Evolutionary conservation across 208 protist species (phyloP).

Genomic region (Perkinsela sp.): DNA sequence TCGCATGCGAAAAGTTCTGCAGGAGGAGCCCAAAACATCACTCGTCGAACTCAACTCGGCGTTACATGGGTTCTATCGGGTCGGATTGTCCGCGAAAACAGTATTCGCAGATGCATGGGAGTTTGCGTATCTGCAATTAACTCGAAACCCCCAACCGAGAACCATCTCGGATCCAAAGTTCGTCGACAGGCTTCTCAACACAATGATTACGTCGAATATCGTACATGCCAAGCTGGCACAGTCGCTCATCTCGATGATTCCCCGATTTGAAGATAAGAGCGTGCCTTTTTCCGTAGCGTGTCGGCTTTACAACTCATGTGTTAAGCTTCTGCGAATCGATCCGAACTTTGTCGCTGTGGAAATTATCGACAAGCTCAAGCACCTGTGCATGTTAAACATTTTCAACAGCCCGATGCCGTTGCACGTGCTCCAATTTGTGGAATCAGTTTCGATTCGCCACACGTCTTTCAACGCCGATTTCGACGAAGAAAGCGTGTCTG

Average conservation of each 20-base stretch:
- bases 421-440: background rate
- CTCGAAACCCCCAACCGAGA: background rate
- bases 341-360: background rate
- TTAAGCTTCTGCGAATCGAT: background rate
- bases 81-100: background rate
- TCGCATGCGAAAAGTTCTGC: background rate
- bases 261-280: background rate
- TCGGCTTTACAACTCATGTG: background rate
- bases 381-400: background rate
- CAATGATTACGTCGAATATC: background rate
- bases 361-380: background rate
- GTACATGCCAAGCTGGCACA: background rate
- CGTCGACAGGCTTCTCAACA: background rate
- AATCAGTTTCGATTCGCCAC: background rate
- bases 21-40: background rate
- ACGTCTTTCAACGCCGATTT: background rate
- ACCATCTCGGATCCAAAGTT: background rate
- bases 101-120: background rate
- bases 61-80: background rate
- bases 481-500: background rate
- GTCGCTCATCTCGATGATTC: background rate
- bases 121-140: background rate
- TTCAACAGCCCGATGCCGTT: background rate
- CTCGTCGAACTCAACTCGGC: background rate
- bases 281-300: background rate